Evolutionary conservation across 805 yeast species (phyloP).

Genomic region (Brettanomyces nanus): DNA sequence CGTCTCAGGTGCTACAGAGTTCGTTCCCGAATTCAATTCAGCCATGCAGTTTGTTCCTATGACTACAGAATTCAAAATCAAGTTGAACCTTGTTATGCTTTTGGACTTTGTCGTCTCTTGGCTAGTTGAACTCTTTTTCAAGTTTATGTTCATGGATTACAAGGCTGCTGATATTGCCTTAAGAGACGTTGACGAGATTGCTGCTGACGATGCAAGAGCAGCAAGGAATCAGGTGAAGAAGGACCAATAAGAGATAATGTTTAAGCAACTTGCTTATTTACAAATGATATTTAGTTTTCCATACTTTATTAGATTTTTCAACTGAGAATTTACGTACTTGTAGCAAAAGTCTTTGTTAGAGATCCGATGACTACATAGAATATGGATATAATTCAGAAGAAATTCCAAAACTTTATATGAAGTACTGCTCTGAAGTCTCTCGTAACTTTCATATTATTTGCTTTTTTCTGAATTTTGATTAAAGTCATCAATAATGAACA

Average conservation of each 20-base stretch:
- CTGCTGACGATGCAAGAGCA: neutral
- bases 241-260: neutral
- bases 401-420: too few species aligned
- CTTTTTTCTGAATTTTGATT: too few species aligned
- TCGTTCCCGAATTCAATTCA: constrained; percentile 88
- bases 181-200: constrained; percentile 20
- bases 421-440: too few species aligned
- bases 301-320: neutral
- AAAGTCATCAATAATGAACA: too few species aligned
- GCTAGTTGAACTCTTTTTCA: constrained; percentile 73
- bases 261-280: neutral
- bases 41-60: constrained; percentile 89
- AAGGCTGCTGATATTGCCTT: constrained; percentile 87
- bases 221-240: neutral
- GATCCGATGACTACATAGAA: too few species aligned
- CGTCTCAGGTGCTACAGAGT: constrained; percentile 86
- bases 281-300: neutral
- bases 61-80: constrained; percentile 62
- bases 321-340: too few species aligned
- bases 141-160: constrained; percentile 80
- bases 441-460: too few species aligned
- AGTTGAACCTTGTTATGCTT: constrained; percentile 64
- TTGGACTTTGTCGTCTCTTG: constrained; percentile 72
- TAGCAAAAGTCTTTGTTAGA: too few species aligned
- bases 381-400: too few species aligned